Conservation (phyloP, 2,329 filamentous ascomycete species). For the Cercospora sojina region DNA sequence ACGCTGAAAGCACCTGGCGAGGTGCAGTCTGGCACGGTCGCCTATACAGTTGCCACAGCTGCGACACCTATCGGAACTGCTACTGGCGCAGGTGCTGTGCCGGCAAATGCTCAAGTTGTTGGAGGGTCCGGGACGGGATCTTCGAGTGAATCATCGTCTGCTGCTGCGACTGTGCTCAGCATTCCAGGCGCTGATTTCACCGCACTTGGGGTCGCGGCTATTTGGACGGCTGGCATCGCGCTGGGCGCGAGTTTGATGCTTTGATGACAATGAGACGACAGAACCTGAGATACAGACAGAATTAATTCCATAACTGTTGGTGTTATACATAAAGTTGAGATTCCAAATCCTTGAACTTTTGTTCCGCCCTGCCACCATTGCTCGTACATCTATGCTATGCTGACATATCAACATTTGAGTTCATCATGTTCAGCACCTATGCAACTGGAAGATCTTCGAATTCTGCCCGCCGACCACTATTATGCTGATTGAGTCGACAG, state of each 20-base stretch:
- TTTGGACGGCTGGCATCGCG: slow-evolving; percentile 17
- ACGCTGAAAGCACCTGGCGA: slow-evolving; percentile 25
- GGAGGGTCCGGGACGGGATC: background rate
- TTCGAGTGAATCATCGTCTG: slow-evolving; percentile 8
- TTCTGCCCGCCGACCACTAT: too few relatives aligned
- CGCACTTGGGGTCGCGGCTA: slow-evolving; percentile 15
- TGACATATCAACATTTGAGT: too few relatives aligned
- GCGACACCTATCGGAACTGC: slow-evolving; percentile 32
- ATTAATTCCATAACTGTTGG: background rate
- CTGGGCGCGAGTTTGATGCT: slow-evolving; percentile 24
- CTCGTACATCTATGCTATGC: too few relatives aligned
- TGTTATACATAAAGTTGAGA: too few relatives aligned
- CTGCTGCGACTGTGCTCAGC: slow-evolving; percentile 15
- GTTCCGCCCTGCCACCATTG: too few relatives aligned
- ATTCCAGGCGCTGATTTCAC: slow-evolving; percentile 19
- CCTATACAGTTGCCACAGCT: slow-evolving; percentile 27
- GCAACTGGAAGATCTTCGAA: too few relatives aligned
- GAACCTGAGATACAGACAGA: slow-evolving; percentile 10
- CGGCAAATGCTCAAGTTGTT: slow-evolving; percentile 25
- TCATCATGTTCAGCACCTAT: too few relatives aligned
- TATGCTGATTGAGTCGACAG: too few relatives aligned
- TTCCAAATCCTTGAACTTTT: too few relatives aligned
- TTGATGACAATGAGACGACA: slow-evolving; percentile 19
- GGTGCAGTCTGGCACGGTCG: slow-evolving; percentile 19
- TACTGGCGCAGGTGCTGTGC: slow-evolving; percentile 35